Evolutionary conservation across 179 eudicot genomes (phyloP), one percentile per base, ranked within the genome.

Genomic region (Sideroxylon spinosum): DNA sequence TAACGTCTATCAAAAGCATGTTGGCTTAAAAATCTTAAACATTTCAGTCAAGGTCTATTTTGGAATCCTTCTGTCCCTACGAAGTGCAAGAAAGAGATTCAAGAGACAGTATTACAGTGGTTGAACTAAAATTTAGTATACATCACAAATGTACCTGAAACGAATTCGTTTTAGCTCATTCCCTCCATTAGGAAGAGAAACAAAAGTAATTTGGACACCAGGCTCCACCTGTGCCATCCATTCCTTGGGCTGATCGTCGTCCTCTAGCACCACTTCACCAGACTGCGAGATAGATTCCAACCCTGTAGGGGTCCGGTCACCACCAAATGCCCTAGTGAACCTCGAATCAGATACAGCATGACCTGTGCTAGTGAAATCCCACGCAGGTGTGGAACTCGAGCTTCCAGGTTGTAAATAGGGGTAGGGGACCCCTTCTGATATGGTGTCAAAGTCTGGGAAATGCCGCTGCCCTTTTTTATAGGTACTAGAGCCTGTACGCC

Each of bases 141-240:
- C 71, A 50, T 52, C 22, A 66, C 50, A 29, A 3, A 57, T 44
- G 29, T 89, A 95, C 99, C 96, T 92, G 90, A 95, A 95, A 48
- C 99, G 92, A 63, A 95, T 95, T 57, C 99, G 74, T 80, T 95
- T 95, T 73, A 95, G 87, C 73, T 95, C 99, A 85, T 95, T 95
- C 73, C 99, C 99, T 44, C 98, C 98, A 80, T 86, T 81, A 59
- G 98, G 96, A 77, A 95, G 94, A n/a, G 99, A 92, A 55, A 87
- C 94, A 75, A 95, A 95, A 32, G 99, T 95, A 80, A 95, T 95
- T 67, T 93, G 98, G 32, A 95, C 96, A 19, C 99, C 99, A 2
- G 99, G 99, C 85, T 95, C 99, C 23, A 95, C 99, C 67, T 95
- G 99, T 53, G 99, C 99, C 86, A 86, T 88, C 99, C 99, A 95